phyloP scores from a whole-genome alignment of 1,284 basidiomycete genomes.

The Veloboletus limbatus region DNA sequence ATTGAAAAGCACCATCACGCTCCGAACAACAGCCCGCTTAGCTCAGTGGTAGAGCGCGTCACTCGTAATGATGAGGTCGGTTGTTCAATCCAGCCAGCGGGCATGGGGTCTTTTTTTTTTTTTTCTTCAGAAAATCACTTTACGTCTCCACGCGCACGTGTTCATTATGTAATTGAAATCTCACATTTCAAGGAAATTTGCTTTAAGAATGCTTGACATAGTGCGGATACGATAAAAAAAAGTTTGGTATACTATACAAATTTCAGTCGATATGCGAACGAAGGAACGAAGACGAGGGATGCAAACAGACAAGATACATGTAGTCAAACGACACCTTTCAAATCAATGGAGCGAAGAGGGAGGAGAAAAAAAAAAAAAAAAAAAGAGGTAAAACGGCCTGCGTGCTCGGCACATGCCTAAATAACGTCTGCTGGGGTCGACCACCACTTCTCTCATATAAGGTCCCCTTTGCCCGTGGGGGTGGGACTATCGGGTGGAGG shows the following conservation, averaged over 20 bases:
- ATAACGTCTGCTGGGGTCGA: conserved; percentile 2
- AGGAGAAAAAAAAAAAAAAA: too few relatives aligned
- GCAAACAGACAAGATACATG: conserved; percentile 13
- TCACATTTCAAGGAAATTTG: too few relatives aligned
- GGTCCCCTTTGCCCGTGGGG: conserved; percentile 12
- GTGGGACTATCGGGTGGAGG: conserved; percentile 15
- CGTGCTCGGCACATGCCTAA: conserved; percentile 5
- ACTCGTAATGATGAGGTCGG: conserved; percentile 59
- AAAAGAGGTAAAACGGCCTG: background rate
- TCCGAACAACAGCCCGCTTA: too few relatives aligned
- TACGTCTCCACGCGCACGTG: too few relatives aligned
- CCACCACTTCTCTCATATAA: background rate
- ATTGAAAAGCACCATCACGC: too few relatives aligned
- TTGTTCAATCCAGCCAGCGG: conserved; percentile 56
- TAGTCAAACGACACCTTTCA: conserved; percentile 3
- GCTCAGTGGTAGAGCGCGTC: conserved; percentile 60
- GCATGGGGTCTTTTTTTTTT: conserved; percentile 29
- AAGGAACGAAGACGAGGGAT: background rate
- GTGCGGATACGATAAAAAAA: background rate
- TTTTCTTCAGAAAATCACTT: too few relatives aligned
- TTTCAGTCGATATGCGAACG: conserved; percentile 15
- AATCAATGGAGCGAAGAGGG: background rate
- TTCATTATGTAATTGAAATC: too few relatives aligned
- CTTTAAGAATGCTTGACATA: too few relatives aligned
- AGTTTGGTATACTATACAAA: conserved; percentile 23